Percentiles rank a stretch among this genome's conserved stretches.
Evolutionary conservation across 2,329 filamentous ascomycete genomes (phyloP).

Genomic region (Teratosphaeria pseudoeucalypti): DNA sequence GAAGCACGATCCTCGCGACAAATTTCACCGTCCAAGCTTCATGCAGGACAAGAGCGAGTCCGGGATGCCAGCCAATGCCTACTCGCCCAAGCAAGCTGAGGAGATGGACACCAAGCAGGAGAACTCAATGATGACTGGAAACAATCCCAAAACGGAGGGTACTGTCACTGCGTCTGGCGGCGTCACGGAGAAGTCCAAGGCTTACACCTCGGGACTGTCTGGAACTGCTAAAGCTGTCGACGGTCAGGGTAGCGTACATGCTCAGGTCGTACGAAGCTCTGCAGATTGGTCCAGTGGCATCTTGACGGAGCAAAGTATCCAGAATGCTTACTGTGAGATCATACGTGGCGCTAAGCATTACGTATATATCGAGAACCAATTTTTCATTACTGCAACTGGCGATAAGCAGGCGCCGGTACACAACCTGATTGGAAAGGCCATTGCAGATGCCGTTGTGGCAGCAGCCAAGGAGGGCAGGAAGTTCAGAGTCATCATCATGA

Average conservation of each 20-base stretch:
- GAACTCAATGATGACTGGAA: slow-evolving; percentile 23
- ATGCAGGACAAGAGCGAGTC: slow-evolving; percentile 2
- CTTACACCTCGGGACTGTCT: slow-evolving; percentile 15
- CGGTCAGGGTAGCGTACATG: slow-evolving; percentile 62
- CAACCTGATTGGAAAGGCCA: slow-evolving; percentile 78
- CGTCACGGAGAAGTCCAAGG: slow-evolving; percentile 20
- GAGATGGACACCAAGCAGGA: slow-evolving; percentile 14
- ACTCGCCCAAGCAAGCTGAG: neutral
- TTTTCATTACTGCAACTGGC: slow-evolving; percentile 87
- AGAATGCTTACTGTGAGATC: slow-evolving; percentile 75
- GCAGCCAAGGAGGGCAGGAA: slow-evolving; percentile 76
- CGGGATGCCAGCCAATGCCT: slow-evolving; percentile 2
- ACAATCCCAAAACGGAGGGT: slow-evolving; percentile 23
- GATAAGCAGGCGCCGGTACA: slow-evolving; percentile 76
- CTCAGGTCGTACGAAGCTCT: slow-evolving; percentile 81
- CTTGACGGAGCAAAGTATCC: slow-evolving; percentile 70
- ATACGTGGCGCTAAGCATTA: slow-evolving; percentile 84
- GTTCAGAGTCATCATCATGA: slow-evolving; percentile 81
- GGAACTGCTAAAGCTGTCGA: slow-evolving; percentile 7
- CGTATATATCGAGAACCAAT: slow-evolving; percentile 97
- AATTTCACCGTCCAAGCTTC: slow-evolving; percentile 3
- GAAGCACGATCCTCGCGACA: slow-evolving; percentile 3
- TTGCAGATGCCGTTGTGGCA: slow-evolving; percentile 78
- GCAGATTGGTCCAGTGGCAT: slow-evolving; percentile 92
- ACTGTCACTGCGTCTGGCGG: slow-evolving; percentile 23